Evolutionary conservation across 331 rosid genomes (phyloP).

Genomic region (Phaseolus coccineus): DNA sequence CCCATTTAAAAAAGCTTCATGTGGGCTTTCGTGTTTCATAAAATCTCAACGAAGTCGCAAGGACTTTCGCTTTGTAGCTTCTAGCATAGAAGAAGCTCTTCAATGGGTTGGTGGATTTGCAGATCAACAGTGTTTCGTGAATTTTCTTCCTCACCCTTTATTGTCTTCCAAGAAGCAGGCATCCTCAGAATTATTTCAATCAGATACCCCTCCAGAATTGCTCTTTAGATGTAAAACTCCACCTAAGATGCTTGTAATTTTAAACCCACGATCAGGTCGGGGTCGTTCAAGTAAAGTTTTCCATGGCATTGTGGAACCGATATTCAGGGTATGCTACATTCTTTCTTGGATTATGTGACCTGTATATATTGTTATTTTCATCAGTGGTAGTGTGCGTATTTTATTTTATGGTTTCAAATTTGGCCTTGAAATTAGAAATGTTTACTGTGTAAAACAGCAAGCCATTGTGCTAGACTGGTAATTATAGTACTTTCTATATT

Average conservation of each 20-base stretch:
- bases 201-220: constrained; percentile 95
- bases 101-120: constrained; percentile 99
- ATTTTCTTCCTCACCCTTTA: constrained; percentile 97
- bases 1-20: constrained; percentile 77
- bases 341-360: constrained; percentile 24
- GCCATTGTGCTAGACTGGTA: constrained; percentile 31
- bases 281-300: constrained; percentile 98
- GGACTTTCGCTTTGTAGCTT: constrained; percentile 86
- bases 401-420: constrained; percentile 3
- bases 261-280: constrained; percentile 95
- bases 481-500: constrained; percentile 14
- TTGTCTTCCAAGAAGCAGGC: constrained; percentile 95
- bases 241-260: constrained; percentile 96
- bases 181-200: constrained; percentile 82
- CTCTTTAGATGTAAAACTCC: constrained; percentile 94
- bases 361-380: constrained; percentile 26
- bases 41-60: constrained; percentile 75
- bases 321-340: constrained; percentile 70
- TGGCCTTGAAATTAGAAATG: constrained; percentile 13
- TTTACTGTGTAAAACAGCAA: constrained; percentile 16
- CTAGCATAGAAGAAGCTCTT: constrained; percentile 86
- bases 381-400: constrained; percentile 24
- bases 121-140: constrained; percentile 91
- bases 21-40: constrained; percentile 78
- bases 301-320: constrained; percentile 85